phyloP scores from a whole-genome alignment of 2,329 filamentous ascomycete genomes.

The Aspergillus proliferans region DNA sequence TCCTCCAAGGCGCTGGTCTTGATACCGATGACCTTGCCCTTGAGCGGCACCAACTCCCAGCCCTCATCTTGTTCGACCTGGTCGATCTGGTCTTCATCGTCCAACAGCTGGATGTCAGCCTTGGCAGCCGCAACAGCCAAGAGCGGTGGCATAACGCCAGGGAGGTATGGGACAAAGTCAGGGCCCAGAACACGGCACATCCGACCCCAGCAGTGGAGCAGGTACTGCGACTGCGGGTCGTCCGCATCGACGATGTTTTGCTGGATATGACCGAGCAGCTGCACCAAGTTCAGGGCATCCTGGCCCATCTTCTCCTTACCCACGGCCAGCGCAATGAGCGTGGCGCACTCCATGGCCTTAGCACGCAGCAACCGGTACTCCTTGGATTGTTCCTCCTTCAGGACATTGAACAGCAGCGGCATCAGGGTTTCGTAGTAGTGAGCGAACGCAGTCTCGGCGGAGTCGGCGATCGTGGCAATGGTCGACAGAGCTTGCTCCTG shows the following conservation, averaged over 20 bases:
- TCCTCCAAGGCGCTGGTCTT: constrained; percentile 95
- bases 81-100: constrained; percentile 90
- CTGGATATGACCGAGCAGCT: constrained; percentile 82
- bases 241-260: constrained; percentile 80
- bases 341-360: constrained; percentile 99
- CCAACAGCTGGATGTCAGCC: constrained; percentile 91
- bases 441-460: constrained; percentile 86
- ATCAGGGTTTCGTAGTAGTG: constrained; percentile 96
- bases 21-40: constrained; percentile 97
- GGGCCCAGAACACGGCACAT: constrained; percentile 92
- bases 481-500: constrained; percentile 97
- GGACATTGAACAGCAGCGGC: constrained; percentile 84
- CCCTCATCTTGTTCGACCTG: constrained; percentile 90
- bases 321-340: constrained; percentile 85
- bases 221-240: constrained; percentile 91
- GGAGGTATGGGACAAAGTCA: constrained; percentile 88
- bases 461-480: constrained; percentile 98
- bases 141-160: constrained; percentile 88
- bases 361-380: constrained; percentile 85
- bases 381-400: constrained; percentile 85
- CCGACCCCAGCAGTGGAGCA: constrained; percentile 97
- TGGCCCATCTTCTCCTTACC: constrained; percentile 85
- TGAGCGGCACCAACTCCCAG: constrained; percentile 94
- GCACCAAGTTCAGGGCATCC: constrained; percentile 81
- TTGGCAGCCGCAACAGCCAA: constrained; percentile 88